Evolutionary conservation across 176 grass and related monocot genomes (phyloP), one percentile per base, ranked within the genome.

Genomic region (Thalia dealbata): DNA sequence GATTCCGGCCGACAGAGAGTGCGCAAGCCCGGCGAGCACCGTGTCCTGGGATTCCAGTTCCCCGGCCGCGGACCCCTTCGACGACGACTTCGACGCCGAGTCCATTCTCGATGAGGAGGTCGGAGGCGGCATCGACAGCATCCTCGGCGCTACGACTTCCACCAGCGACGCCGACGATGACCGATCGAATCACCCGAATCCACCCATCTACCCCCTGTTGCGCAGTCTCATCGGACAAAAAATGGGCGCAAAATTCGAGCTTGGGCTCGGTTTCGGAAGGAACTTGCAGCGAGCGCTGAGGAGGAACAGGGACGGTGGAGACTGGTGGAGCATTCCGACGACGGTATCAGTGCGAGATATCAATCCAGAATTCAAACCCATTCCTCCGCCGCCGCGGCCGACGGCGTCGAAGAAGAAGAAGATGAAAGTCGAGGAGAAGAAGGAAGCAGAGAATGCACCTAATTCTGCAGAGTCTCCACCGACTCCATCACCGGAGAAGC

Each of bases 101-200:
- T 97, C 93, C 43, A 97, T 97, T 21, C 82, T 97, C 45, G 93
- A 90, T 71, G 84, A 86, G 74, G 92, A 88, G 42, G 83, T 82
- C 19, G 81, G 67, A 54, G 75, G 76, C 62, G 93, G 93, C 50
- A 92, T 97, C 68, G 87, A 92, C 55, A 73, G 89, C 78, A 97
- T 97, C 76, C 88, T 97, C 75, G 75, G 79, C 21, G 75, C 90
- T 15, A 84, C 86, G 64, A 78, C 45, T 44, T 52, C 10, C 61
- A 61, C 52, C 0, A 0, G 78, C 5, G 30, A 67, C 48, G 52
- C 26, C 65, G 43, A 58, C 12, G 44, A 79, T 43, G 87, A 88
- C 5, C 78, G 78, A 46, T 85, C 82, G 24, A 81, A 68, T 45
- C 68, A 76, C 0, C 80, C 79, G 43, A 88, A 86, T 77, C 88